These are phyloP conservation scores for Aspergillus novoparasiticus DNA, from an alignment of 2,329 filamentous ascomycete species.

Conservation along the genomic window DNA sequence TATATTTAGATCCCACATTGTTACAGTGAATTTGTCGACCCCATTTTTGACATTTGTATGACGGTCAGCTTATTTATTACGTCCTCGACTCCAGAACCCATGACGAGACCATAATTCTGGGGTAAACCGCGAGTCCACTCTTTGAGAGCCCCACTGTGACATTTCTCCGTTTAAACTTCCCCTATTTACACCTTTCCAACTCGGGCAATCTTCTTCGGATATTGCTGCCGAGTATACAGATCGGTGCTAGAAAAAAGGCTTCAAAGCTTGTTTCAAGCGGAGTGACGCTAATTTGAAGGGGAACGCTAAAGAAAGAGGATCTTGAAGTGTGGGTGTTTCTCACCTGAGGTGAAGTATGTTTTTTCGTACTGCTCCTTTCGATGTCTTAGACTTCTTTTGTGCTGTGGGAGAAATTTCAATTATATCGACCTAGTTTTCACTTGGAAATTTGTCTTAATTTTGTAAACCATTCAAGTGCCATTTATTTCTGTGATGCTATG, in stretches of 20 bases:
- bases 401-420: not conserved
- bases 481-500: not conserved
- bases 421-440: not conserved
- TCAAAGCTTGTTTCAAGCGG: not conserved
- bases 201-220: not conserved
- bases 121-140: not conserved
- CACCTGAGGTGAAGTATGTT: not conserved
- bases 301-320: not conserved
- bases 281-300: not conserved
- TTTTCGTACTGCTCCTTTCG: not conserved
- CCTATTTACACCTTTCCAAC: conserved; percentile 11
- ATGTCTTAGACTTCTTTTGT: not conserved
- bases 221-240: conserved; percentile 2
- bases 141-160: conserved; percentile 6
- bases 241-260: not conserved
- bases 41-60: not conserved
- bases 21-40: not conserved
- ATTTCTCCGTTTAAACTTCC: not conserved
- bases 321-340: not conserved
- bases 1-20: not conserved
- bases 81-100: not conserved
- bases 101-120: not conserved
- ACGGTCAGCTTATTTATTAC: not conserved
- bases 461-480: not conserved
- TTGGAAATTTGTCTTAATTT: no score